Evolutionary conservation across 352 stramenopile genomes (phyloP), one percentile per base, ranked within the genome.

Genomic region (Bremia lactucae): DNA sequence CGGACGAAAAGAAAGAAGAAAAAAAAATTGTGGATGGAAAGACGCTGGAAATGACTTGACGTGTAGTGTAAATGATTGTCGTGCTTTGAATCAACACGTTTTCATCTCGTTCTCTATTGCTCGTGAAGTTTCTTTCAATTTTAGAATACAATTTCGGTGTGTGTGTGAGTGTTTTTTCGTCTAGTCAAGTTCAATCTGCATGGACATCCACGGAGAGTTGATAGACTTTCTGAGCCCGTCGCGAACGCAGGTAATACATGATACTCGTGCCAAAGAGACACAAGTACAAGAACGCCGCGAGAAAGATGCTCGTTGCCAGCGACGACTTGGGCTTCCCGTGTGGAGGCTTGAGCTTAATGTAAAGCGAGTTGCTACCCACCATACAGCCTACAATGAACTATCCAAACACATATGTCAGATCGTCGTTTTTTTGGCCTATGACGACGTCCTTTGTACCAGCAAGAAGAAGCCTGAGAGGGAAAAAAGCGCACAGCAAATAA

Each of bases 201-300:
- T 92, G 79, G 22, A 92, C 74, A 50, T 89, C 79, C 28, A 92
- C 72, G 14, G 79, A 92, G 38, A 92, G 62, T 56, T 92, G 79
- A 65, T 89, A 92, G 20, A 92, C 79, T 50, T 92, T 92, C 28
- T 89, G 76, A 10, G 79, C 79, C 11, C 72, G 72, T 28, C 79
- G 65, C 16, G 76, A 74, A 26, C 76, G 72, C 35, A 87, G 49
- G 48, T 88, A 86, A 55, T 88, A 92, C 71, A 85, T 88, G 55
- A 89, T 62, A 55, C 79, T 92, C 22, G 70, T 87, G 39, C 78
- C 76, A 40, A 92, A 92, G 44, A 87, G 56, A 35, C 76, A 88
- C 29, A 92, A 49, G 42, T 92, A 92, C 28, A 92, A 63, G 49
- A 88, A 87, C 16, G 76, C 67, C 5, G 79, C 79, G 36, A 92